Conservation (phyloP, 208 protist genomes). For the Trypanosoma melophagium region DNA sequence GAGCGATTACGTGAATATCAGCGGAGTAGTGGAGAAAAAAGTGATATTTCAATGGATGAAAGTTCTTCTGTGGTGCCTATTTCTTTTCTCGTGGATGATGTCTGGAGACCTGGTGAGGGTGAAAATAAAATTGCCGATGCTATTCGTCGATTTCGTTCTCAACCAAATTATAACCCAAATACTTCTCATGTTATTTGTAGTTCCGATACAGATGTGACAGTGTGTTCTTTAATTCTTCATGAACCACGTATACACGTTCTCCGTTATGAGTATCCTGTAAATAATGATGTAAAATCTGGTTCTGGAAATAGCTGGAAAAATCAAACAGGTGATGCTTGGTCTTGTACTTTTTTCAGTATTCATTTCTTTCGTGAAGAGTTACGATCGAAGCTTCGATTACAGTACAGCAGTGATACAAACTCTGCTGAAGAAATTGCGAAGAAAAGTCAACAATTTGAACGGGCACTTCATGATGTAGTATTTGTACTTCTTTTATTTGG, state of each 20-base stretch:
- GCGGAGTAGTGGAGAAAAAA: conserved; percentile 2
- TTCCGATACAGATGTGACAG: conserved; percentile 99
- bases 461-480: conserved; percentile 95
- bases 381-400: conserved; percentile 41
- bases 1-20: conserved; percentile 56
- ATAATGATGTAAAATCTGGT: conserved; percentile 1
- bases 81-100: conserved; percentile 94
- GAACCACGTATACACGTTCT: conserved; percentile 97
- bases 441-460: conserved; percentile 47
- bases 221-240: conserved; percentile 95
- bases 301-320: conserved; percentile 12
- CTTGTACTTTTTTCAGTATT: conserved; percentile 88
- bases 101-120: conserved; percentile 96
- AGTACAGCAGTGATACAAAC: not conserved
- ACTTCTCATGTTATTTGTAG: conserved; percentile 98
- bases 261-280: conserved; percentile 93
- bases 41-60: not conserved
- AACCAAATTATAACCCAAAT: conserved; percentile 96
- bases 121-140: conserved; percentile 90
- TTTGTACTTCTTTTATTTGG: conserved; percentile 97
- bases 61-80: conserved; percentile 26
- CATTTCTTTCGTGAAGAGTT: conserved; percentile 74
- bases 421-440: conserved; percentile 11
- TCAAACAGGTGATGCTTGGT: conserved; percentile 49
- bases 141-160: conserved; percentile 71